Evolutionary conservation across 2,329 filamentous ascomycete species (phyloP), one percentile per base, ranked within the genome.

Genomic region (Drechslera avenae): DNA sequence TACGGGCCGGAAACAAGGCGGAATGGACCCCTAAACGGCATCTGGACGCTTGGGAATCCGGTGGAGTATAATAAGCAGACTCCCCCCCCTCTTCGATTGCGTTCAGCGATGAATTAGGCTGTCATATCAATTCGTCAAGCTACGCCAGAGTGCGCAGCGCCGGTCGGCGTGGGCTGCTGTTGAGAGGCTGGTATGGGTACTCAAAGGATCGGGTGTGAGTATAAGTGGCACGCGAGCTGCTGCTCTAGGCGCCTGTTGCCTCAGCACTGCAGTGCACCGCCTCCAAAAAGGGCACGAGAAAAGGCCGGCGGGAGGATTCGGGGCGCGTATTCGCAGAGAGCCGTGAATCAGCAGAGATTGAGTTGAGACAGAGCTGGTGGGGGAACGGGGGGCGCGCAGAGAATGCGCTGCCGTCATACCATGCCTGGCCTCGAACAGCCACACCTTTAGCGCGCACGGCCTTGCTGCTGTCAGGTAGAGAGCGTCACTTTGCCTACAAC

Each of bases 201-300:
- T 35, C 45, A 32, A 5, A 12, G 14, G 21, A 21, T 13, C 16
- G 17, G 3, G 26, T 19, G 46, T 34, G 41, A 32, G 34, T 50
- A 56, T 62, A 53, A 34, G 41, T 45, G 57, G 56, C 63, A 64
- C 60, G 60, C 62, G 60, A 64, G 59, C 62, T 51, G 36, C 37
- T 51, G 53, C 50, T 28, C 23, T 35, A 40, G 39, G 46, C 49
- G 46, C 46, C 52, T 42, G 39, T 50, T 53, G 50, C 51, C 49
- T 56, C 44, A 48, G 41, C 44, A 48, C 33, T 28, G 46, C 46
- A 49, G 23, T 54, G 53, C 54, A 56, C 46, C 37, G 48, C 50
- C 48, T 40, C 40, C 10, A 23, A 19, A 31, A 26, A 7, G 10
- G 19, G 44, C 18, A 39, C 35, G 35, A 23, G n/a, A 16, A 36